Evolutionary conservation across 2,329 filamentous ascomycete species (phyloP), one percentile per base, ranked within the genome.

Genomic region (Endothia cerciana): DNA sequence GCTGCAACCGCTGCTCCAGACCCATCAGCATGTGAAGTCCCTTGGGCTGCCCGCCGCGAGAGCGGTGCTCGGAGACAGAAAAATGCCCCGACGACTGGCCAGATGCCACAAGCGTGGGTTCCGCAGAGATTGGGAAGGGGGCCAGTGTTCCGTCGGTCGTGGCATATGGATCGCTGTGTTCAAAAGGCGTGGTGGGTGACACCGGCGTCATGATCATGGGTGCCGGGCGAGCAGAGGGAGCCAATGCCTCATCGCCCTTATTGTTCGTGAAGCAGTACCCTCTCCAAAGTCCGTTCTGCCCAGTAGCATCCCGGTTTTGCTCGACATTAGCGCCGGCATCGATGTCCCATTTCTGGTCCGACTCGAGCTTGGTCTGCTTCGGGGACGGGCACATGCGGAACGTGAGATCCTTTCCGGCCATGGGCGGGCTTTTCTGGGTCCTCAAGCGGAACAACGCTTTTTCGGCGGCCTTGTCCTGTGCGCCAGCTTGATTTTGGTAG

Each of bases 331-430:
- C 81, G 74, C 66, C 76, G 78, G 68, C 79, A 75, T 80, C 77
- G 77, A 84, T 75, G 78, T 81, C 75, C 80, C 73, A 87, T 71
- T 80, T 85, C 73, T 93, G 91, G 64, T 91, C 89, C 0, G 91
- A 89, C 74, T 97, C 93, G 72, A 96, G 90, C 72, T 92, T 89
- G 19, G 93, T 96, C 63, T 89, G 87, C 76, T 94, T 90, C 6
- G 94, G 94, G 33, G 94, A 97, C 11, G 85, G 83, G 74, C 93
- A 97, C 74, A 86, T 87, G 41, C 93, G 91, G 75, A 97, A 97
- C 33, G 84, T 82, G 63, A 98, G 85, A 70, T 97, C 91, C 65
- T 83, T 80, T 64, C 94, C 94, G 13, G 97, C 86, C 93, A 98
- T 96, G 11, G 94, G 94, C 49, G 94, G 94, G 67, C 88, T 88